Conservation (phyloP, 495 filamentous ascomycete species). For the Penicillium bovifimosum region DNA sequence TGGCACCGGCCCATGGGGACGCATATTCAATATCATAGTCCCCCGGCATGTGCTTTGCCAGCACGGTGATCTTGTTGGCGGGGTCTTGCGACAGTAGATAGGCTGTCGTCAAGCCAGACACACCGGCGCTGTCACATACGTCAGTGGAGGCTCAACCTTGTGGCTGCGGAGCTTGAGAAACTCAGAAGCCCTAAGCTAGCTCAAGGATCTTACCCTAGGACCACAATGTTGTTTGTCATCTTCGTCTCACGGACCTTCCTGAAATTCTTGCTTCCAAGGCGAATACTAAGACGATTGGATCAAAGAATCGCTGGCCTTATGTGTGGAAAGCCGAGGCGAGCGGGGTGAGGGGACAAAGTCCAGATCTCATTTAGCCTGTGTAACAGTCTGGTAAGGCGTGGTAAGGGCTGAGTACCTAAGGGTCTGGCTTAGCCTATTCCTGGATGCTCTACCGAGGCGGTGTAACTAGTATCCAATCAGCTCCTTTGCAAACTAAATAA, state of each 20-base stretch:
- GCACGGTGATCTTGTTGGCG: constrained; percentile 67
- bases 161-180: background rate
- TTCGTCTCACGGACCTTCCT: background rate
- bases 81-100: constrained; percentile 68
- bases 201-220: constrained; percentile 52
- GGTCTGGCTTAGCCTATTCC: background rate
- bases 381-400: background rate
- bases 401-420: background rate
- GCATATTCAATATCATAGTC: constrained; percentile 98
- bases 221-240: constrained; percentile 54
- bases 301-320: background rate
- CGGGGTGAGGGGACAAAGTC: constrained; percentile 4
- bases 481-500: background rate
- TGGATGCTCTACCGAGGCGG: constrained; percentile 11
- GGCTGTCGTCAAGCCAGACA: constrained; percentile 88
- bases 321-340: background rate
- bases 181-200: background rate
- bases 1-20: constrained; percentile 92
- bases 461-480: constrained; percentile 10
- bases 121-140: constrained; percentile 64
- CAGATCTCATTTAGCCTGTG: background rate
- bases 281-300: background rate
- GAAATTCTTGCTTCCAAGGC: background rate
- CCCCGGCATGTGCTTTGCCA: constrained; percentile 96
- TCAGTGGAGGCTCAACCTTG: constrained; percentile 4